Evolutionary conservation across 78 protist genomes (phyloP), one percentile per base, ranked within the genome.

Genomic region (Chrysochromulina parva): DNA sequence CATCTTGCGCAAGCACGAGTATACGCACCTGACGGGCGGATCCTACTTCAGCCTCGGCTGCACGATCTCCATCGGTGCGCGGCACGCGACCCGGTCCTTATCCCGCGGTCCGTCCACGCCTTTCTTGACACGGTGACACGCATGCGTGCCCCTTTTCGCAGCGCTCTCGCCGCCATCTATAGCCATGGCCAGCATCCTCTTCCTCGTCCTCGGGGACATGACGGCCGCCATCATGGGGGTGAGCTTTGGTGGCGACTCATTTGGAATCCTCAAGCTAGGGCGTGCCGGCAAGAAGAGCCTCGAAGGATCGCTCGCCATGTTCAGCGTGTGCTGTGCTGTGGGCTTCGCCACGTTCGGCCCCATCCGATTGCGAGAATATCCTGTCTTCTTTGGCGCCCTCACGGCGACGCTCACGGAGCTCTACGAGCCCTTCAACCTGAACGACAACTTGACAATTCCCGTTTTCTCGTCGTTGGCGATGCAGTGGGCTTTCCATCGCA

Each of bases 241-340:
- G 20, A 24, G 54, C 24, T 88, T 88, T 20, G 90, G 90, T 1
- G 82, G 90, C 26, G 90, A 88, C 14, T 48, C 58, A n/a, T 11
- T 82, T 7, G 16, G 10, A 38, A 38, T 38, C 38, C 81, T 67
- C 22, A 26, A 67, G 81, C 81, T 88, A 13, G 90, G 90, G n/a
- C 69, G 89, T 3, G 89, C 47, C 48, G 92, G 92, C 48, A 90
- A 76, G 59, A 90, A 90, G 80, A 76, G 88, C 19, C 57, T 90
- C 52, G 92, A 90, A 28, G 92, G 92, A 16, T 80, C 92, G 22
- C 3, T 54, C 26, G 92, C 92, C 17, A 90, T 90, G 92, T 90
- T 90, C 14, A 1, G 19, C 60, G 86, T 76, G 28, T 90, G 92
- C 85, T 90, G 28, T 11, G 53, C 54, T 13, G 19, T 76, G 6